These are phyloP conservation scores for Candida yuanshanica DNA, from an alignment of 805 yeast genomes.

Conservation along the genomic window DNA sequence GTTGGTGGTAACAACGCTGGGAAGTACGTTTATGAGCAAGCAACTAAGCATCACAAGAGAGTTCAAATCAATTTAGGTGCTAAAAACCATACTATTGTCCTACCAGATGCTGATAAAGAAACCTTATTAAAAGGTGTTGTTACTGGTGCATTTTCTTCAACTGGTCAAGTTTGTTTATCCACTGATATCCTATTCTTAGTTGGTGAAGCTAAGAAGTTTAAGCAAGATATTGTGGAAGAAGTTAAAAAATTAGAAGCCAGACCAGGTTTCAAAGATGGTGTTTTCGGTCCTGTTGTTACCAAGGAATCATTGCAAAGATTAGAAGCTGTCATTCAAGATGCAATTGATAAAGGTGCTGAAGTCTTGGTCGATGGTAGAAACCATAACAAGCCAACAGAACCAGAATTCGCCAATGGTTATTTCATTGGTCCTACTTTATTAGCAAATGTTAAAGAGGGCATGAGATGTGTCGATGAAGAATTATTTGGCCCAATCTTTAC, in stretches of 20 bases:
- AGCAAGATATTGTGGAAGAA: conserved; percentile 49
- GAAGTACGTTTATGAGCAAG: conserved; percentile 61
- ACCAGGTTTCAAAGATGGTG: conserved; percentile 61
- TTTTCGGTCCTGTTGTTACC: conserved; percentile 70
- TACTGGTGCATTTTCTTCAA: conserved; percentile 80
- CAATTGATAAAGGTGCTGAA: conserved; percentile 57
- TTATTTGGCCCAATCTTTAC: conserved; percentile 73
- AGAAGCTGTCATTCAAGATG: conserved; percentile 49
- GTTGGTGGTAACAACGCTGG: conserved; percentile 82
- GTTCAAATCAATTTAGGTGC: conserved; percentile 79
- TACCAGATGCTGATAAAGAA: conserved; percentile 66
- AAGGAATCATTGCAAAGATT: conserved; percentile 52
- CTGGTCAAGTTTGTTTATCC: conserved; percentile 83
- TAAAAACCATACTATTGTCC: conserved; percentile 67
- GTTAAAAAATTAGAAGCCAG: conserved; percentile 55
- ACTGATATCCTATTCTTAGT: conserved; percentile 69
- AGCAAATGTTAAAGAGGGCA: conserved; percentile 56
- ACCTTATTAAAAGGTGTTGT: conserved; percentile 59
- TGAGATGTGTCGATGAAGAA: conserved; percentile 69
- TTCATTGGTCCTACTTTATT: conserved; percentile 69
- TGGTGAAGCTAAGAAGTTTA: conserved; percentile 58
- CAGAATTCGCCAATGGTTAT: conserved; percentile 53
- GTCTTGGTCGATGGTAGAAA: conserved; percentile 59
- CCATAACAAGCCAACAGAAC: conserved; percentile 18
- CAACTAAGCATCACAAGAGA: conserved; percentile 63